Percentiles rank a stretch among this genome's conserved stretches.
These are phyloP conservation scores for Dendrobium nobile DNA, from an alignment of 106 monocot genomes.

Conservation along the genomic window DNA sequence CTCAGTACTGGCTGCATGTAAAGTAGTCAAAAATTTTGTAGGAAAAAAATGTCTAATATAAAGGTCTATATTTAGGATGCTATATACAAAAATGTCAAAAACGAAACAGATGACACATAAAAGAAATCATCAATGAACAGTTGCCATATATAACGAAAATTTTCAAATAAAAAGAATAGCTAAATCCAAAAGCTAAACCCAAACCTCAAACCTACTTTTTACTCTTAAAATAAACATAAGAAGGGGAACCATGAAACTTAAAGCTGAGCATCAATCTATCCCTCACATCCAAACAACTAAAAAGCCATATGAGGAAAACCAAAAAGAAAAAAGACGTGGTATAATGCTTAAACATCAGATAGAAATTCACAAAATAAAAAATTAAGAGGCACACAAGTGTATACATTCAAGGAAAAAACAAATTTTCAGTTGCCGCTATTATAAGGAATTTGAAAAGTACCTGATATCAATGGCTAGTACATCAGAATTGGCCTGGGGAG, in stretches of 20 bases:
- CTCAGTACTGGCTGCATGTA: background rate
- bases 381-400: background rate
- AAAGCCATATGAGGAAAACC: background rate
- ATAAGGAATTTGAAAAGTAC: constrained; percentile 21
- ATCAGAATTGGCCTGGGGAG: constrained; percentile 38
- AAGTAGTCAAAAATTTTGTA: background rate
- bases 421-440: background rate
- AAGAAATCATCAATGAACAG: too few relatives aligned
- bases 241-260: background rate
- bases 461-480: constrained; percentile 81
- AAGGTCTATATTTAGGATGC: background rate
- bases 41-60: background rate
- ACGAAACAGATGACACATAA: background rate
- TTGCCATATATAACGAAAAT: background rate
- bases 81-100: background rate
- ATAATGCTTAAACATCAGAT: background rate
- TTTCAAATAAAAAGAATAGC: background rate
- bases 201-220: background rate
- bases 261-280: background rate
- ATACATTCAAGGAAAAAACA: background rate
- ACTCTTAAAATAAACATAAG: background rate
- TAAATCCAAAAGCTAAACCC: background rate
- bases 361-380: background rate
- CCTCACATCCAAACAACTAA: background rate
- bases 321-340: background rate